Evolutionary conservation across 2,329 filamentous ascomycete genomes (phyloP), one percentile per base, ranked within the genome.

Genomic region (Penicillium sp.): DNA sequence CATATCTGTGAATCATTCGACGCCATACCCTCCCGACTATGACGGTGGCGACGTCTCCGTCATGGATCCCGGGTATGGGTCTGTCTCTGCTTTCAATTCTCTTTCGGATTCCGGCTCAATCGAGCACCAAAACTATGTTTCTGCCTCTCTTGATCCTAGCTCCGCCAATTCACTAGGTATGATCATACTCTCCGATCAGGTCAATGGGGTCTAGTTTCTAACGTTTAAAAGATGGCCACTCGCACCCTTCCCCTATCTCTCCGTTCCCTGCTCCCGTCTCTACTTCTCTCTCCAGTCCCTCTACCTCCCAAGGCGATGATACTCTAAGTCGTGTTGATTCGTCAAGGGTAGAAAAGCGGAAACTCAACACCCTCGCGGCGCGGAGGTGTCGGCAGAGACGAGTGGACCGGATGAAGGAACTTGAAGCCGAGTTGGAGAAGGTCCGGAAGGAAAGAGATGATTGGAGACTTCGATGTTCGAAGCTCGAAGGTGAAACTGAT

Each of bases 371-470:
- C 14, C 65, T 72, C 37, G 71, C 72, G 40, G 72, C 72, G 43
- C 69, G 71, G 18, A 63, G 71, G 42, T 74, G 71, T 59, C 71
- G 72, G 5, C 69, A 74, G 62, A 67, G 69, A 46, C 70, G 70
- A 7, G 62, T 69, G 26, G 71, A 74, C 46, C 66, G 66, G 55
- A 65, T 72, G 56, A 65, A 67, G 42, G 61, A 64, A 44, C 62
- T 74, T 22, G 69, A 73, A 59, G 66, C 61, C n/a, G 69, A 72
- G 53, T 62, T 74, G 47, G 66, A 66, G 49, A 62, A 57, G 26
- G 53, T 72, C 11, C 65, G 69, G 44, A 64, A 64, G 51, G 72
- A 74, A 53, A 64, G 72, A 24, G 72, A 74, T 56, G 70, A 72
- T 51, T 60, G 72, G 62, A 70, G 61, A 57, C 64, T 74, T 52